Percentiles rank a stretch among this genome's conserved stretches.
These are phyloP conservation scores for Ostreobium quekettii DNA, from an alignment of 139 green algal genomes.

Conservation along the genomic window DNA sequence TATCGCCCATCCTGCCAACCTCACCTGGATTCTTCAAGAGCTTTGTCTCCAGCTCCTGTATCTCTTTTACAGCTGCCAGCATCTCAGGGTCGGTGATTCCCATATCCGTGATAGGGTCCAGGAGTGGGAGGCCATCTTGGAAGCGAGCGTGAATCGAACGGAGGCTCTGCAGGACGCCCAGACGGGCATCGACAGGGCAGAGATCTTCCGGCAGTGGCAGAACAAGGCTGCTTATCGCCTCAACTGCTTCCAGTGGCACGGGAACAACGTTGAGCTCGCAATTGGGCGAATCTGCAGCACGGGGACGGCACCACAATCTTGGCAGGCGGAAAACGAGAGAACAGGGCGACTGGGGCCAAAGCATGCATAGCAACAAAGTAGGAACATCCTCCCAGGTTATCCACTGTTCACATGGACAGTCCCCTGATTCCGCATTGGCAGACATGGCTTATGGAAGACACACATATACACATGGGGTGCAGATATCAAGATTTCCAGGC, in stretches of 20 bases:
- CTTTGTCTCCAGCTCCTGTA: constrained; percentile 37
- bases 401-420: too few relatives aligned
- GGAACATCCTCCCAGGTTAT: too few relatives aligned
- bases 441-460: too few relatives aligned
- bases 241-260: constrained; percentile 57
- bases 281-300: not conserved
- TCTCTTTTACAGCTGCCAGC: constrained; percentile 23
- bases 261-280: constrained; percentile 66
- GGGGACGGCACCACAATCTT: not conserved
- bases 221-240: constrained; percentile 52
- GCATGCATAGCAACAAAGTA: too few relatives aligned
- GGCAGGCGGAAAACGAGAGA: too few relatives aligned
- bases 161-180: constrained; percentile 37
- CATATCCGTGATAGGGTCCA: constrained; percentile 86
- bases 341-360: too few relatives aligned
- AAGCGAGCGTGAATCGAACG: not conserved
- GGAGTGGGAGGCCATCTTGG: constrained; percentile 42
- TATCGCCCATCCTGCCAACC: constrained; percentile 25
- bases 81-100: constrained; percentile 44
- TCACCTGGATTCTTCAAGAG: constrained; percentile 13
- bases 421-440: too few relatives aligned
- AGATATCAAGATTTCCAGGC: too few relatives aligned
- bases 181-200: constrained; percentile 36
- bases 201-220: constrained; percentile 77
- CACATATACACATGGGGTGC: too few relatives aligned